These are phyloP conservation scores for Phyllosticta paracitricarpa DNA, from an alignment of 2,329 filamentous ascomycete genomes.

Conservation along the genomic window DNA sequence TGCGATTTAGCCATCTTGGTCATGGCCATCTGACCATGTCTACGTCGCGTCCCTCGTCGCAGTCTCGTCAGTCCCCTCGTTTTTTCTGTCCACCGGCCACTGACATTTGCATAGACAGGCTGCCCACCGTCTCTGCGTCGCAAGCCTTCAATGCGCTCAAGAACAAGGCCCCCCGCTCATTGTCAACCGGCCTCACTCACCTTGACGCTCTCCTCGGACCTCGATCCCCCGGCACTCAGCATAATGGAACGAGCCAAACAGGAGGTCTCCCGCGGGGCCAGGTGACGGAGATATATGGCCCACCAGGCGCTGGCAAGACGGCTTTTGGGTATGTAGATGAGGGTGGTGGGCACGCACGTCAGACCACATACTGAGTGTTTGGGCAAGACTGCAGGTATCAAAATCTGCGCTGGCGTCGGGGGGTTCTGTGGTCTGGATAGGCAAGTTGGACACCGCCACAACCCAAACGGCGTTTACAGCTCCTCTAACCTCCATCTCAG, in stretches of 20 bases:
- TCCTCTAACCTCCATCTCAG: constrained; percentile 19
- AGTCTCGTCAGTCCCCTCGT: constrained; percentile 25
- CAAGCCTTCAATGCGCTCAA: constrained; percentile 56
- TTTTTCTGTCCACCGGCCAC: not conserved
- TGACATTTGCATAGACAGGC: constrained; percentile 43
- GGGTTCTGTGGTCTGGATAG: constrained; percentile 69
- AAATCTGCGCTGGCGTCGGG: constrained; percentile 52
- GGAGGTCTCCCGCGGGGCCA: constrained; percentile 65
- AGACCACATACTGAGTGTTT: not conserved
- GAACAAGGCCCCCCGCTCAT: constrained; percentile 36
- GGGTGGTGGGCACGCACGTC: not conserved
- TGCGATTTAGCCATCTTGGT: not conserved
- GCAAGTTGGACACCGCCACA: constrained; percentile 39
- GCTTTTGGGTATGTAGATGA: constrained; percentile 56
- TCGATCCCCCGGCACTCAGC: constrained; percentile 16
- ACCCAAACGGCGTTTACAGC: not conserved
- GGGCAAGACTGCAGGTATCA: constrained; percentile 57
- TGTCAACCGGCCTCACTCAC: constrained; percentile 38
- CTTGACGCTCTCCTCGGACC: constrained; percentile 36
- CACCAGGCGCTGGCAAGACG: constrained; percentile 78
- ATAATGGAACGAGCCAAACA: constrained; percentile 13
- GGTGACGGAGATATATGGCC: constrained; percentile 80
- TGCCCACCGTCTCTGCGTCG: constrained; percentile 68
- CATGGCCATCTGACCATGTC: not conserved
- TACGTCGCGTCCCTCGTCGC: constrained; percentile 16